Percentiles rank a stretch among this genome's conserved stretches.
Evolutionary conservation across 768 basidiomycete species (phyloP).

Genomic region (Lactifluus echinatus): DNA sequence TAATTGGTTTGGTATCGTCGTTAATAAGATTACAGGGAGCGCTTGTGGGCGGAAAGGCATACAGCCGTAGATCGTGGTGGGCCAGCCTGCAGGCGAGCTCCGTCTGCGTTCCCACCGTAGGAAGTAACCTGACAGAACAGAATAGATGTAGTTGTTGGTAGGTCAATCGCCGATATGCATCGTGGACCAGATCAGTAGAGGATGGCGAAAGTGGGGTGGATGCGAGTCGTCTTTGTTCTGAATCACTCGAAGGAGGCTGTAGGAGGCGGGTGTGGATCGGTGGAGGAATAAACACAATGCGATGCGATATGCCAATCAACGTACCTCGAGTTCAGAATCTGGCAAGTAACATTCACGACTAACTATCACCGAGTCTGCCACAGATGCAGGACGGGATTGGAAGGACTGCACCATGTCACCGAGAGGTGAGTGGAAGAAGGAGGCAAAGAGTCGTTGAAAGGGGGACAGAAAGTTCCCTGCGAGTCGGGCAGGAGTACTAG

Average conservation of each 20-base stretch:
- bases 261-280: neutral
- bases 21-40: slow-evolving; percentile 7
- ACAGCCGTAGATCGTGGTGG: slow-evolving; percentile 67
- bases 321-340: slow-evolving; percentile 10
- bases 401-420: slow-evolving; percentile 10
- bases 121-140: slow-evolving; percentile 63
- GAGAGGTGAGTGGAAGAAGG: neutral
- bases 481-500: no score
- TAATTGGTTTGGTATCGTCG: neutral
- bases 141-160: slow-evolving; percentile 67
- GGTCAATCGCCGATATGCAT: slow-evolving; percentile 60
- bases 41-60: slow-evolving; percentile 44
- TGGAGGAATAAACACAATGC: neutral
- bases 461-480: no score
- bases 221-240: neutral
- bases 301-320: neutral
- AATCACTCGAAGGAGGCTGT: neutral
- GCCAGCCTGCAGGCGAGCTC: slow-evolving; percentile 67
- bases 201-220: slow-evolving; percentile 2
- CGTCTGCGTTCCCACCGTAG: slow-evolving; percentile 48
- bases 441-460: no score
- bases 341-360: neutral
- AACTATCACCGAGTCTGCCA: slow-evolving; percentile 10
- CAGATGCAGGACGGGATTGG: slow-evolving; percentile 12
- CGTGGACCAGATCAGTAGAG: slow-evolving; percentile 40